phyloP scores from a whole-genome alignment of 306 rosid genomes.

The Lablab purpureus region DNA sequence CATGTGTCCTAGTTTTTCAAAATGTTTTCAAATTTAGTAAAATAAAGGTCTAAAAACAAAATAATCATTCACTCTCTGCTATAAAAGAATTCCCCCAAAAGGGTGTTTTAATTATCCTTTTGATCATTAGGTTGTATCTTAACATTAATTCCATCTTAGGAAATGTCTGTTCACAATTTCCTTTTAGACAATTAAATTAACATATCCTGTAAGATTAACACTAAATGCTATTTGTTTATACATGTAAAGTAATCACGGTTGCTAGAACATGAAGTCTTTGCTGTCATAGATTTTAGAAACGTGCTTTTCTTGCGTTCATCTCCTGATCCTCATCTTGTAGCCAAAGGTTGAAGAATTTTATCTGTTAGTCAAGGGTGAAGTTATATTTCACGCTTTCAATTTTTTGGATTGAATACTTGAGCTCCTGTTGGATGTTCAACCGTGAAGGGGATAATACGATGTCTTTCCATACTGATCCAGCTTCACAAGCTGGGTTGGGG shows the following conservation, averaged over 20 bases:
- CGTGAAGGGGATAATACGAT: conserved; percentile 93
- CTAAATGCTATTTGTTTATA: conserved; percentile 43
- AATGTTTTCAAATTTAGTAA: too few species aligned
- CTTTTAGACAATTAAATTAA: conserved; percentile 8
- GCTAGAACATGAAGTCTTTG: conserved; percentile 41
- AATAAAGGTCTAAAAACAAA: too few species aligned
- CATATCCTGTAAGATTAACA: conserved; percentile 24
- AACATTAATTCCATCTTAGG: neutral
- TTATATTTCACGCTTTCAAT: conserved; percentile 62
- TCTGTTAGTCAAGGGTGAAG: conserved; percentile 11
- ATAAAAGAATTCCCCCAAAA: conserved; percentile 15
- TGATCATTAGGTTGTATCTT: neutral
- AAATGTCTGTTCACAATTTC: conserved; percentile 1
- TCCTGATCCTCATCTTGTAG: conserved; percentile 34
- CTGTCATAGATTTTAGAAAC: conserved; percentile 32
- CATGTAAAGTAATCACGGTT: conserved; percentile 35
- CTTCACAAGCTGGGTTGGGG: conserved; percentile 78
- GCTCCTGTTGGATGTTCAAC: conserved; percentile 85
- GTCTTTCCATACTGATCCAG: conserved; percentile 94
- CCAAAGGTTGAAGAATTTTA: neutral
- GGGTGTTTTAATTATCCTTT: conserved; percentile 33
- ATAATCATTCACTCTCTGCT: too few species aligned
- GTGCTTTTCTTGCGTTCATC: conserved; percentile 24
- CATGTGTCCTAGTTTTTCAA: too few species aligned
- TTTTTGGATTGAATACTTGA: conserved; percentile 86